Evolutionary conservation across 169 alveolate species (phyloP).

Genomic region (Neospora caninum): DNA sequence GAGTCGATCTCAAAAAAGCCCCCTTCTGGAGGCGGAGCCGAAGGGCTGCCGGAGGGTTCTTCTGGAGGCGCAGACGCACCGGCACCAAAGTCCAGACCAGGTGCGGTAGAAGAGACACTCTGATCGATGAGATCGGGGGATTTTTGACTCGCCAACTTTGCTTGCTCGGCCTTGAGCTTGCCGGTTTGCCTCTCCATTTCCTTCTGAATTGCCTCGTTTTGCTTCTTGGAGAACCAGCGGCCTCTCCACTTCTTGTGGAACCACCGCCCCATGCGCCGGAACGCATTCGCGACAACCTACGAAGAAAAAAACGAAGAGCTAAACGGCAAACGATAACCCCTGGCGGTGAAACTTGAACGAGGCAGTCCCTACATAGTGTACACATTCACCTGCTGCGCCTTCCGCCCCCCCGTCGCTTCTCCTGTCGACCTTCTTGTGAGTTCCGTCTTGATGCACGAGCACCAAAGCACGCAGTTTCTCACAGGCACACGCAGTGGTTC

Average conservation of each 20-base stretch:
- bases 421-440: no score
- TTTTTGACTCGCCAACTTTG: neutral
- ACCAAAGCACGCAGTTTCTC: no score
- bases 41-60: no score
- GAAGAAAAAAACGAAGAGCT: no score
- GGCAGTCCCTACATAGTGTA: no score
- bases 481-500: no score
- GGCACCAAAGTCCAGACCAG: neutral
- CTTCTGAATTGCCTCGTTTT: neutral
- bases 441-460: no score
- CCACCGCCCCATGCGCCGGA: neutral
- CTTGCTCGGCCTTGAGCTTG: neutral
- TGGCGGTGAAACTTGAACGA: no score
- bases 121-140: neutral
- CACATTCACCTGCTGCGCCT: no score
- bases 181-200: neutral
- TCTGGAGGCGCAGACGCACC: neutral
- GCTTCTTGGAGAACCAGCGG: neutral
- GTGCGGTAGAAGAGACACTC: neutral
- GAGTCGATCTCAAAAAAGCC: neutral
- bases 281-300: neutral
- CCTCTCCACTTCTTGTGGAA: neutral
- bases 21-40: neutral
- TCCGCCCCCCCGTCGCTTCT: no score
- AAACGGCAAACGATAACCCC: no score